Conservation (phyloP, 345 rosid species). For the Populus nigra region DNA sequence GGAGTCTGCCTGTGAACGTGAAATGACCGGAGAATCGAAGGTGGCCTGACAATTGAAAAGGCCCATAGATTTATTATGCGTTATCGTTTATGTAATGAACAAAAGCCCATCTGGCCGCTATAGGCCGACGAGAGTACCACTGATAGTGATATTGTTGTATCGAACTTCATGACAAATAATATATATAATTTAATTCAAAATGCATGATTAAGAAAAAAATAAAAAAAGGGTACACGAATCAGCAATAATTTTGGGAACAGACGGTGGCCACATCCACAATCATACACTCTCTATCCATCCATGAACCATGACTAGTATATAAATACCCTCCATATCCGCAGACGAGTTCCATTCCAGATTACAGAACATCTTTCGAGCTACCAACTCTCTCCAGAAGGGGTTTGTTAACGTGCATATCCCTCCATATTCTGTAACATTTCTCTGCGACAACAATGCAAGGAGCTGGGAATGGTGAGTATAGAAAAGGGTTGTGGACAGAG, state of each 20-base stretch:
- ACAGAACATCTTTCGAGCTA: neutral
- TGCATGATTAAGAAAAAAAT: too few relatives aligned
- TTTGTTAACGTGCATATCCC: neutral
- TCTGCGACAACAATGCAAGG: neutral
- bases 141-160: neutral
- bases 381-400: neutral
- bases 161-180: neutral
- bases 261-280: neutral
- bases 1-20: neutral
- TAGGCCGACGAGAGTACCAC: neutral
- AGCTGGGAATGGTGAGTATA: neutral
- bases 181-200: neutral
- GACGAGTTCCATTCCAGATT: neutral
- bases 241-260: neutral
- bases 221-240: neutral
- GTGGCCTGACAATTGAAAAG: neutral
- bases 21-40: neutral
- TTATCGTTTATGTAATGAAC: neutral
- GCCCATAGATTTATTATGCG: neutral
- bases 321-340: neutral
- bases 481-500: slow-evolving; percentile 8
- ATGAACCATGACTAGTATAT: too few relatives aligned
- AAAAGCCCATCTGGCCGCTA: neutral
- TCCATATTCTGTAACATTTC: neutral
- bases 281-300: neutral